phyloP scores from a whole-genome alignment of 2,329 filamentous ascomycete species.

The Diplocarpon mali region DNA sequence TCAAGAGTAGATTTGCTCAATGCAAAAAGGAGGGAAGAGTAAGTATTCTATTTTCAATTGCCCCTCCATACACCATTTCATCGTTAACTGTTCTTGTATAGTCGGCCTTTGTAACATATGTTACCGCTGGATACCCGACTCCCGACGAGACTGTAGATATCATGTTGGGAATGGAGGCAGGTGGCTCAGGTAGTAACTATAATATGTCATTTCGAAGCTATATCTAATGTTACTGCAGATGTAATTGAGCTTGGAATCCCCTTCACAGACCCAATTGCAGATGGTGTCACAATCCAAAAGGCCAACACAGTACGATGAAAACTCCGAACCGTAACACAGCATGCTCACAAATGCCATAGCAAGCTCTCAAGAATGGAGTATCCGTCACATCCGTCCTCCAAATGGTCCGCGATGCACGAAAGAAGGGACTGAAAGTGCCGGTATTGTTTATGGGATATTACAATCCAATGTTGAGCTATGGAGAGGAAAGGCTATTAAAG shows the following conservation, averaged over 20 bases:
- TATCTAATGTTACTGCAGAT: slow-evolving; percentile 41
- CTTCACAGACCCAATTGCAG: slow-evolving; percentile 96
- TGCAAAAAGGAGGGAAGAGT: slow-evolving; percentile 41
- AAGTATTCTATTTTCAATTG: slow-evolving; percentile 10
- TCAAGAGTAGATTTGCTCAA: slow-evolving; percentile 44
- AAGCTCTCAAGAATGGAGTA: slow-evolving; percentile 80
- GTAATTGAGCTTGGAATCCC: slow-evolving; percentile 92
- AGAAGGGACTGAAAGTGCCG: slow-evolving; percentile 66
- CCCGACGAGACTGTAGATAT: slow-evolving; percentile 74
- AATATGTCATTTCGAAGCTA: background rate
- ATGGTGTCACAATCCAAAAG: slow-evolving; percentile 93
- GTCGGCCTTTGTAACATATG: slow-evolving; percentile 79
- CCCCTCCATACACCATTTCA: background rate
- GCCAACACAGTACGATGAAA: slow-evolving; percentile 61
- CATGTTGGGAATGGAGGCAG: slow-evolving; percentile 80
- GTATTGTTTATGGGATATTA: slow-evolving; percentile 98
- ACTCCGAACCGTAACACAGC: background rate
- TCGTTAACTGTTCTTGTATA: slow-evolving; percentile 11
- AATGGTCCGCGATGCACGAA: slow-evolving; percentile 73
- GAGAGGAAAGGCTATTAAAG: slow-evolving; percentile 76
- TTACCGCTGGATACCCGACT: slow-evolving; percentile 85
- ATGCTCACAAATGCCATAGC: slow-evolving; percentile 25
- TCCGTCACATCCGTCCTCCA: slow-evolving; percentile 68
- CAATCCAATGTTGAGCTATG: slow-evolving; percentile 89
- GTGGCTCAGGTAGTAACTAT: slow-evolving; percentile 62